Evolutionary conservation across 2,329 filamentous ascomycete species (phyloP).

Genomic region (Colletotrichum sp.): DNA sequence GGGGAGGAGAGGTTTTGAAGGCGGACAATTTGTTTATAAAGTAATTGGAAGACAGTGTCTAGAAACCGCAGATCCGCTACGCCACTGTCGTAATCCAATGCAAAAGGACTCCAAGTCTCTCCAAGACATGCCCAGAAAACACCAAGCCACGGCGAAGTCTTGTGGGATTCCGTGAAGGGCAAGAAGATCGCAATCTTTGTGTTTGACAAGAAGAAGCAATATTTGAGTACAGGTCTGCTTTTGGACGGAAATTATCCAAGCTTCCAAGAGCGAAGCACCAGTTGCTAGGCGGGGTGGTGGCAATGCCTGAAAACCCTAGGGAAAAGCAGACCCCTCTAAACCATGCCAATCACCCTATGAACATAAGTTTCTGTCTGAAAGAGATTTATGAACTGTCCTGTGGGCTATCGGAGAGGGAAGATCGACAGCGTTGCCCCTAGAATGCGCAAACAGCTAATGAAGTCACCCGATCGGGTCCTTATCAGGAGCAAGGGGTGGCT

Average conservation of each 20-base stretch:
- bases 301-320: neutral
- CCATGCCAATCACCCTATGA: neutral
- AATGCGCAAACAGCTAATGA: neutral
- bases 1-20: neutral
- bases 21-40: neutral
- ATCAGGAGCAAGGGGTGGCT: neutral
- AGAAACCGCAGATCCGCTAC: rapidly evolving
- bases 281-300: neutral
- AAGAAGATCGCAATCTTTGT: neutral
- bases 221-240: neutral
- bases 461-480: neutral
- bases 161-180: neutral
- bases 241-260: neutral
- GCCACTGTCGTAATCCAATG: neutral
- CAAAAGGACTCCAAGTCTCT: neutral
- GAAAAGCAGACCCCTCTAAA: neutral
- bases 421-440: neutral
- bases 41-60: neutral
- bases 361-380: neutral
- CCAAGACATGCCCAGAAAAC: neutral
- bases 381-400: neutral
- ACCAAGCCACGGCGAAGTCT: neutral
- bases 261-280: neutral
- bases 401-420: neutral
- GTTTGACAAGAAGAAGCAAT: neutral